Conservation (phyloP, 192 early-diverging fungal genomes). For the Umbelopsis sp. region DNA sequence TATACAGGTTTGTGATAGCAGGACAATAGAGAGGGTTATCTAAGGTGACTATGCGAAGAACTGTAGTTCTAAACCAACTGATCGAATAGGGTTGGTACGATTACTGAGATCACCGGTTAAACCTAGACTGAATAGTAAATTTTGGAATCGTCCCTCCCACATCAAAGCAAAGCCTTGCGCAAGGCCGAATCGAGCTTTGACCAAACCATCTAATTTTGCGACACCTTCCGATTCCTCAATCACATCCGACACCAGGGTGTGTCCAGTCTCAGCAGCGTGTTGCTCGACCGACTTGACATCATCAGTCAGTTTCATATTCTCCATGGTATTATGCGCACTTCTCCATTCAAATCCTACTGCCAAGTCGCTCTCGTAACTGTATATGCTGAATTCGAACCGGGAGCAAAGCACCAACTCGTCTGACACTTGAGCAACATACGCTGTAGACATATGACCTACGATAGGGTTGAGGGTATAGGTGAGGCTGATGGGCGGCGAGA, state of each 20-base stretch:
- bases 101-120: slow-evolving; percentile 63
- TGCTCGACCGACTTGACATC: slow-evolving; percentile 5
- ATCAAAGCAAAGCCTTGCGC: slow-evolving; percentile 63
- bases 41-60: slow-evolving; percentile 53
- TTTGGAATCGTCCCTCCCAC: slow-evolving; percentile 72
- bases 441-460: slow-evolving; percentile 88
- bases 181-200: slow-evolving; percentile 32
- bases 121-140: slow-evolving; percentile 66
- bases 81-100: slow-evolving; percentile 48
- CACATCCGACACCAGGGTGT: not conserved
- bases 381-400: slow-evolving; percentile 90
- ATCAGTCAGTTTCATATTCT: not conserved
- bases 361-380: slow-evolving; percentile 89
- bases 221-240: slow-evolving; percentile 28
- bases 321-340: not conserved
- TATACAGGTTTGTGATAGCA: not conserved
- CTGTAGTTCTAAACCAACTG: slow-evolving; percentile 59
- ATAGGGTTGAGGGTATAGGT: slow-evolving; percentile 87
- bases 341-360: slow-evolving; percentile 86
- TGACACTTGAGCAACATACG: slow-evolving; percentile 81
- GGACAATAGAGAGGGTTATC: no score
- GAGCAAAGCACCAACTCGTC: slow-evolving; percentile 71
- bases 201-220: slow-evolving; percentile 33
- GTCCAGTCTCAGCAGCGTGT: slow-evolving; percentile 20
- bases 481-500: slow-evolving; percentile 51